Evolutionary conservation across 345 rosid species (phyloP), one percentile per base, ranked within the genome.

Genomic region (Aquilaria yunnanensis): DNA sequence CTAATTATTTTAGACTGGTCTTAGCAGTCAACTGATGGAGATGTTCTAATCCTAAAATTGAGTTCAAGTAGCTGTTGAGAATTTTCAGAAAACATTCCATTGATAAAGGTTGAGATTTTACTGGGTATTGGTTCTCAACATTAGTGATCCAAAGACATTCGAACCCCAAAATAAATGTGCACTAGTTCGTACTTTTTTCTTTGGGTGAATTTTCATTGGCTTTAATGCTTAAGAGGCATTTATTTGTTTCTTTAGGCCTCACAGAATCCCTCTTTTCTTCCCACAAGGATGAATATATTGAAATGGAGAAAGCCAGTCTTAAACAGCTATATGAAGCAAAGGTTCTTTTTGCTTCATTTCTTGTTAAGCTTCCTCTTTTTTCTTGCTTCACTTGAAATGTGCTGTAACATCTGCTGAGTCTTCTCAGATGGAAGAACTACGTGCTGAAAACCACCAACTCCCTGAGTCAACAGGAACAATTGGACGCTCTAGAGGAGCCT

Each of bases 281-380:
- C 62, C 91, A 91, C 79, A 86, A 86, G 77, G 97, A 88, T 68
- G 97, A 91, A 61, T 88, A 91, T 82, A 84, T 86, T 65, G 97
- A 91, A 73, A 86, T 84, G 56, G 96, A 88, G 75, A 89, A 63
- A 74, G 92, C 94, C 62, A 86, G 94, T 68, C 87, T 91, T 64
- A 82, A 74, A 76, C 97, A 91, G 74, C 81, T 86, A 57, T 91
- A 84, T 82, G 78, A 72, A 67, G 83, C 87, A 49, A 91, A 86
- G 93, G 97, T 91, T 66, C 52, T 56, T 45, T 49, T 51, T 59
- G 57, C 30, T 58, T 54, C 50, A 29, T 14, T 60, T 52, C 16
- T 57, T 70, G 56, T 45, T 66, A 70, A 50, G 62, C 63, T 51
- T 52, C 46, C 10, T n/a, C 6, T 0, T 54, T 54, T 53, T 57